phyloP scores from a whole-genome alignment of 345 rosid genomes.

The Salix viminalis region DNA sequence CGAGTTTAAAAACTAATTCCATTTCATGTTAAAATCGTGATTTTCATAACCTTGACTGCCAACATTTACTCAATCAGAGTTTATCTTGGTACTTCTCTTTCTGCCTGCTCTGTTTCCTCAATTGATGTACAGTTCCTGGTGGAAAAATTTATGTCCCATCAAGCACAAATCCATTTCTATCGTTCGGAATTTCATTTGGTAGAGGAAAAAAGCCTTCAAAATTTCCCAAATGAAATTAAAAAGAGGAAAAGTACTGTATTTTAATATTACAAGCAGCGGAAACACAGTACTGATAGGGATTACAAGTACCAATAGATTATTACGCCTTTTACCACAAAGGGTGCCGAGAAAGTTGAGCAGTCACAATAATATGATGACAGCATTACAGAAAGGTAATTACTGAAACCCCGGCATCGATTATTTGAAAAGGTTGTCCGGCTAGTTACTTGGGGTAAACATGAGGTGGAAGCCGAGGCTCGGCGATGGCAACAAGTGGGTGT shows the following conservation, averaged over 20 bases:
- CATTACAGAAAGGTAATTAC: background rate
- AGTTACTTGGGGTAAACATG: constrained; percentile 32
- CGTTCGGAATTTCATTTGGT: background rate
- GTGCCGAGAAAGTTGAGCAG: background rate
- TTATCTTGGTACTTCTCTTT: too few relatives aligned
- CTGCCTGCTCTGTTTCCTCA: too few relatives aligned
- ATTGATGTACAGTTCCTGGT: too few relatives aligned
- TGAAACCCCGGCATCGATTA: background rate
- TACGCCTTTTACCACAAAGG: background rate
- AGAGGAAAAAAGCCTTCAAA: background rate
- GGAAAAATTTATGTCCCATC: too few relatives aligned
- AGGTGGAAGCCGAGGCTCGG: constrained; percentile 42
- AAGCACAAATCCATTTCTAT: background rate
- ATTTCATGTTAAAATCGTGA: too few relatives aligned
- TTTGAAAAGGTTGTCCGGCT: background rate
- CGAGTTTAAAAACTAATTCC: too few relatives aligned
- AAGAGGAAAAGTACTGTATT: background rate
- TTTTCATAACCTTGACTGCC: too few relatives aligned
- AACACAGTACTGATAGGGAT: background rate
- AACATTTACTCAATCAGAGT: too few relatives aligned
- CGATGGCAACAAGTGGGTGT: constrained; percentile 37
- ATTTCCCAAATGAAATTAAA: background rate
- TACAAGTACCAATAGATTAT: background rate
- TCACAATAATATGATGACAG: background rate
- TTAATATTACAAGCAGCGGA: background rate